Percentiles rank a stretch among this genome's conserved stretches.
Conservation (phyloP, 1,284 basidiomycete species). For the Trichosporon sp. region DNA sequence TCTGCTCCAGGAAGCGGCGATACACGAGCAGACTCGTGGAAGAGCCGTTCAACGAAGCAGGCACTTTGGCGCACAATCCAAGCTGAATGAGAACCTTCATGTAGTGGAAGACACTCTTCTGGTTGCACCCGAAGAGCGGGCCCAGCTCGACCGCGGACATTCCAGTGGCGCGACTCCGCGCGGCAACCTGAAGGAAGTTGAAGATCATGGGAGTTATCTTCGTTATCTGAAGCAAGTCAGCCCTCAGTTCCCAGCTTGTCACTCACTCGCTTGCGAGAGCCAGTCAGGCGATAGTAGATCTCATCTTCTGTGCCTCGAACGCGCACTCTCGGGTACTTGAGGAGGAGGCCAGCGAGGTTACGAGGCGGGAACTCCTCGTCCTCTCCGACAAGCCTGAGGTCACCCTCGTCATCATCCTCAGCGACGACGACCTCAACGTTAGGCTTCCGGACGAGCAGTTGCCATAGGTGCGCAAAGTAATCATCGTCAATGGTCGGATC, state of each 20-base stretch:
- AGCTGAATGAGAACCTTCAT: slow-evolving; percentile 34
- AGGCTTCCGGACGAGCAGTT: slow-evolving; percentile 29
- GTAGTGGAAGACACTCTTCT: slow-evolving; percentile 40
- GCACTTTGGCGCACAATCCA: slow-evolving; percentile 39
- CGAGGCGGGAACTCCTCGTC: slow-evolving; percentile 24
- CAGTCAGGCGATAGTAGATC: slow-evolving; percentile 41
- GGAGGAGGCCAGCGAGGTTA: slow-evolving; percentile 24
- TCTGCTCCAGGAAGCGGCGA: slow-evolving; percentile 35
- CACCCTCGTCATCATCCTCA: slow-evolving; percentile 16
- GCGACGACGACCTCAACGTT: slow-evolving; percentile 30
- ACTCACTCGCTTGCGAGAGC: slow-evolving; percentile 35
- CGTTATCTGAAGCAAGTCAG: slow-evolving; percentile 23
- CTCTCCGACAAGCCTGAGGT: slow-evolving; percentile 23
- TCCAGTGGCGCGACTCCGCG: slow-evolving; percentile 15
- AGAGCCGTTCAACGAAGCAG: slow-evolving; percentile 28
- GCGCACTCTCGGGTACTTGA: slow-evolving; percentile 36
- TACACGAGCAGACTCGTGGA: slow-evolving; percentile 37
- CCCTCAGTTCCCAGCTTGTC: background rate
- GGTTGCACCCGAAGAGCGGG: slow-evolving; percentile 32
- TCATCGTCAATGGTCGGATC: slow-evolving; percentile 33
- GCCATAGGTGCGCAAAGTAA: slow-evolving; percentile 37
- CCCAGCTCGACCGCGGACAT: slow-evolving; percentile 31
- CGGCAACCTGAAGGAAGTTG: slow-evolving; percentile 23
- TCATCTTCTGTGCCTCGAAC: slow-evolving; percentile 39
- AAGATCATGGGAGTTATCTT: slow-evolving; percentile 35